Evolutionary conservation across 148 eudicot species (phyloP).

Genomic region (Mesembryanthemum crystallinum): DNA sequence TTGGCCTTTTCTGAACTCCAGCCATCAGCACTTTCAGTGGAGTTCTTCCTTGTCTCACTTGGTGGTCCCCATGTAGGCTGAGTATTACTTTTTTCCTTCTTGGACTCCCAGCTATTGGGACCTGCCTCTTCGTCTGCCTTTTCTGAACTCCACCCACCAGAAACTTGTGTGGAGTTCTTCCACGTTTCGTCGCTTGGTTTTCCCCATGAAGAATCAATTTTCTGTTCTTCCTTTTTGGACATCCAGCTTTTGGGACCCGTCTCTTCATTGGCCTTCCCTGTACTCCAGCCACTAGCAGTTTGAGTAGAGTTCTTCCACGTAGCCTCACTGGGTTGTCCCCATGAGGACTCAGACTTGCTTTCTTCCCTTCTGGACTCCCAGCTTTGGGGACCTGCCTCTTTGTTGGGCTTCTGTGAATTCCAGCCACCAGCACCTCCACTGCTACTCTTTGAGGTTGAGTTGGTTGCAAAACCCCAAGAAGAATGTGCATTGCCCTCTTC

Average conservation of each 20-base stretch:
- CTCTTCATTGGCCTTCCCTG: constrained; percentile 9
- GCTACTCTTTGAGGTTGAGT: constrained; percentile 21
- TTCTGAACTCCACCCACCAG: constrained; percentile 3
- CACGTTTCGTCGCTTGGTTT: constrained; percentile 13
- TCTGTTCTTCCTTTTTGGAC: background rate
- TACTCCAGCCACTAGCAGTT: constrained; percentile 18
- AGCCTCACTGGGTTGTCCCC: constrained; percentile 19
- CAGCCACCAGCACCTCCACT: constrained; percentile 16
- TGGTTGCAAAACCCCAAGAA: constrained; percentile 27
- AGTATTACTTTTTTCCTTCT: constrained; percentile 20
- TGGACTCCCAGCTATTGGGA: constrained; percentile 23
- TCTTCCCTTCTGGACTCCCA: constrained; percentile 11
- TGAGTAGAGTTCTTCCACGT: background rate
- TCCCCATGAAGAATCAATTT: constrained; percentile 24
- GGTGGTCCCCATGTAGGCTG: constrained; percentile 31
- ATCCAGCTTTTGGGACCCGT: constrained; percentile 8
- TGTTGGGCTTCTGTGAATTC: constrained; percentile 13
- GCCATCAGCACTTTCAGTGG: constrained; percentile 14
- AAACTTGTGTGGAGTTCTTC: constrained; percentile 8
- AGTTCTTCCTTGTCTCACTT: background rate
- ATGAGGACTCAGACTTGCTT: constrained; percentile 13
- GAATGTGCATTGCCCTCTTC: constrained; percentile 10
- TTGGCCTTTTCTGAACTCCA: constrained; percentile 19
- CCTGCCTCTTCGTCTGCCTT: background rate
- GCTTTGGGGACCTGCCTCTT: background rate